phyloP scores from a whole-genome alignment of 768 basidiomycete species.

The Galerina sulciceps region DNA sequence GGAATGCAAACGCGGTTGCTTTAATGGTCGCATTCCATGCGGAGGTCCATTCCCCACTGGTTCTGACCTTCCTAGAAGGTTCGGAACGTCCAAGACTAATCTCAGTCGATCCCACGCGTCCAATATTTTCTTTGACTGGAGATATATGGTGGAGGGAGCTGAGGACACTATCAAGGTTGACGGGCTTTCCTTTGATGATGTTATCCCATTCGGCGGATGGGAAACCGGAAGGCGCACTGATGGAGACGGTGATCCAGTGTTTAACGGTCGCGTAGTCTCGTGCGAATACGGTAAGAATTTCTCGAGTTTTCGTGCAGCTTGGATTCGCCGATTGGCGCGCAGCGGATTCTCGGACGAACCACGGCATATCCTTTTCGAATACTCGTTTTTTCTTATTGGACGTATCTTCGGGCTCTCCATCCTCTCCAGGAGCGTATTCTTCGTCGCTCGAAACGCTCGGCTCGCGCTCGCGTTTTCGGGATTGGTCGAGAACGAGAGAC shows the following conservation, averaged over 20 bases:
- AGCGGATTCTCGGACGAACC: neutral
- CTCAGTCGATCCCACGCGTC: constrained; percentile 17
- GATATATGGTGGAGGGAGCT: constrained; percentile 12
- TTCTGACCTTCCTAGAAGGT: constrained; percentile 17
- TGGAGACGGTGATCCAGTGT: neutral
- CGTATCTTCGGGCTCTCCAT: too few relatives aligned
- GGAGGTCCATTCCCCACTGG: constrained; percentile 24
- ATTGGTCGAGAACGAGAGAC: too few relatives aligned
- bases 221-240: neutral
- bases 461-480: too few relatives aligned
- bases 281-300: neutral
- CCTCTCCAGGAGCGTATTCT: too few relatives aligned
- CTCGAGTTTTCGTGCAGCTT: neutral
- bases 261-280: neutral
- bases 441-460: too few relatives aligned
- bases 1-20: constrained; percentile 28
- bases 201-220: neutral
- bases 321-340: neutral
- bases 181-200: constrained; percentile 7
- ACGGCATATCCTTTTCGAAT: neutral
- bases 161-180: constrained; percentile 16
- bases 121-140: constrained; percentile 18
- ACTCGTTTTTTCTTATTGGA: neutral
- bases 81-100: constrained; percentile 18
- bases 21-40: constrained; percentile 20